phyloP scores from a whole-genome alignment of 1,284 basidiomycete species.

The Athelia psychrophila region DNA sequence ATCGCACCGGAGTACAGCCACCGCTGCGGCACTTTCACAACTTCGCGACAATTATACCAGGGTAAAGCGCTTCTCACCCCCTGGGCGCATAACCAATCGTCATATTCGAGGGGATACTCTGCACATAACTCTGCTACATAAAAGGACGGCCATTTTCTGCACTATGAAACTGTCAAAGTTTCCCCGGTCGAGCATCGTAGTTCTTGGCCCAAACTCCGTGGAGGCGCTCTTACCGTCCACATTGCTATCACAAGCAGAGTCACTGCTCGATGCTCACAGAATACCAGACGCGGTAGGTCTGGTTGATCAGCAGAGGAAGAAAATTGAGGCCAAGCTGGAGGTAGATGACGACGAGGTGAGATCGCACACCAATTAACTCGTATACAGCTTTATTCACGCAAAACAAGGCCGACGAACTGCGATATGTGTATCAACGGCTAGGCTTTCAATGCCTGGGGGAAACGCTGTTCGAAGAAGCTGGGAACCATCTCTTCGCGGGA shows the following conservation, averaged over 20 bases:
- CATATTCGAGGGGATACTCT: too few relatives aligned
- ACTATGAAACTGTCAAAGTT: too few relatives aligned
- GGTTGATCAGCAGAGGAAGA: constrained; percentile 57
- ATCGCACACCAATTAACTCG: constrained; percentile 2
- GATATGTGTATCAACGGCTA: constrained; percentile 75
- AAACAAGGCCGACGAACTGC: constrained; percentile 59
- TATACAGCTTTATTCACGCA: not conserved
- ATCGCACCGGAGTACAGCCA: too few relatives aligned
- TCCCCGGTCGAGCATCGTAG: constrained; percentile 61
- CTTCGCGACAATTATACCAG: too few relatives aligned
- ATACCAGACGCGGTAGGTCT: constrained; percentile 64
- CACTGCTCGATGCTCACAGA: constrained; percentile 60
- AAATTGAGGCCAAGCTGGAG: constrained; percentile 45
- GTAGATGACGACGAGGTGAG: constrained; percentile 53
- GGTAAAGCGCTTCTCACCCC: too few relatives aligned
- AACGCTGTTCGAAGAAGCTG: constrained; percentile 76
- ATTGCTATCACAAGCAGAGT: constrained; percentile 70
- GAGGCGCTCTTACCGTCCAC: constrained; percentile 72
- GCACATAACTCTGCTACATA: too few relatives aligned
- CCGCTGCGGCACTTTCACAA: too few relatives aligned
- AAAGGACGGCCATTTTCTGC: too few relatives aligned
- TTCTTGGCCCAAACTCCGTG: constrained; percentile 60
- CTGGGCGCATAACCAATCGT: too few relatives aligned
- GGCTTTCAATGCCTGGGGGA: constrained; percentile 72
- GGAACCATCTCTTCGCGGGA: constrained; percentile 68